Percentiles rank a stretch among this genome's conserved stretches.
phyloP scores from a whole-genome alignment of 352 stramenopile species.

The Globisporangium iwayamae region DNA sequence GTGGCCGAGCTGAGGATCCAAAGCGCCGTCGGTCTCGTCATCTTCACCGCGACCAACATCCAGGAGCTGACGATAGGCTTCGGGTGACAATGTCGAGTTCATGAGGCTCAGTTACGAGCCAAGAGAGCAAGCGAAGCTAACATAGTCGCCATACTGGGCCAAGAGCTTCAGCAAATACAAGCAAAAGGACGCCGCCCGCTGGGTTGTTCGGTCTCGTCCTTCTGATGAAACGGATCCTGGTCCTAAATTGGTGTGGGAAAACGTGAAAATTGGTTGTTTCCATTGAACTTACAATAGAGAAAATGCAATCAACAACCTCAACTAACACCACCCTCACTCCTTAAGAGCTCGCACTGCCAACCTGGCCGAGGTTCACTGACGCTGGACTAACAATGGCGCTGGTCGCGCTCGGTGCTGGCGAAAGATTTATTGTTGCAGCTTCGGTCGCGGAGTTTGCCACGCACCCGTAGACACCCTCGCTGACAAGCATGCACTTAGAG shows the following conservation, averaged over 20 bases:
- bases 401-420: neutral
- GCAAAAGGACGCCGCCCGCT: too few relatives aligned
- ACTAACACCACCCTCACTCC: too few relatives aligned
- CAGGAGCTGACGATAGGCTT: slow-evolving; percentile 22
- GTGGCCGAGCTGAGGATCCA: neutral
- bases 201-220: too few relatives aligned
- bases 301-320: neutral
- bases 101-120: slow-evolving; percentile 8
- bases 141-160: too few relatives aligned
- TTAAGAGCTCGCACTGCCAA: neutral
- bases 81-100: slow-evolving; percentile 20
- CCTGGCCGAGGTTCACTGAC: neutral
- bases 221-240: too few relatives aligned
- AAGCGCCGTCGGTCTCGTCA: slow-evolving; percentile 4
- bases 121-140: neutral
- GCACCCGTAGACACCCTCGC: slow-evolving; percentile 27
- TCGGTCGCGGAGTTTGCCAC: slow-evolving; percentile 3
- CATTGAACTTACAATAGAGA: neutral
- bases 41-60: slow-evolving; percentile 26
- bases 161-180: too few relatives aligned
- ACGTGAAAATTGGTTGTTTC: too few relatives aligned
- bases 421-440: neutral
- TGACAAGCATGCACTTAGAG: slow-evolving; percentile 30
- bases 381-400: neutral
- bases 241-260: too few relatives aligned